phyloP scores from a whole-genome alignment of 768 basidiomycete species.

The Guyanaporus albipodus region DNA sequence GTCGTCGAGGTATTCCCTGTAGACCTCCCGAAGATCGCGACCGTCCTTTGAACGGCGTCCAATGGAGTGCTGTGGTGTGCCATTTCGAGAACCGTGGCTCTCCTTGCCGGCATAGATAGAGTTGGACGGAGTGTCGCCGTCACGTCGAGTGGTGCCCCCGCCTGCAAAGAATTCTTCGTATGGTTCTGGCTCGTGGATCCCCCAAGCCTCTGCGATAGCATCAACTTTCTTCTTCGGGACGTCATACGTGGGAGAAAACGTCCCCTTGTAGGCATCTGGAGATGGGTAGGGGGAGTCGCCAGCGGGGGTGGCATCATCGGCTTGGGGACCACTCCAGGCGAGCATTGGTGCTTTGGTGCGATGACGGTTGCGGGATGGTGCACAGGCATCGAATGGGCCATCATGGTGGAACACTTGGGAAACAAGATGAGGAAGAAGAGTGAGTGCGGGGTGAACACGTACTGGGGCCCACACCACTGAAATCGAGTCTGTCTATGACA shows the following conservation, averaged over 20 bases:
- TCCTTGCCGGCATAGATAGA: constrained; percentile 70
- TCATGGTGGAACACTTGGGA: constrained; percentile 84
- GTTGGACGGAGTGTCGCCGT: constrained; percentile 56
- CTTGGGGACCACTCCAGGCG: constrained; percentile 55
- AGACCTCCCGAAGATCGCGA: constrained; percentile 47
- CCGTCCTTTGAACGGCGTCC: constrained; percentile 43
- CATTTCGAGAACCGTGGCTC: constrained; percentile 35
- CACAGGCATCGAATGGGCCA: constrained; percentile 89
- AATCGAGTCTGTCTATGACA: constrained; percentile 87
- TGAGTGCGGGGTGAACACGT: constrained; percentile 29
- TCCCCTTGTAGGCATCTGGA: constrained; percentile 35
- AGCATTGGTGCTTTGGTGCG: constrained; percentile 78
- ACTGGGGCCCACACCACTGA: constrained; percentile 82
- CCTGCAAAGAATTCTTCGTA: constrained; percentile 88
- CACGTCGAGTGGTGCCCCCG: constrained; percentile 49
- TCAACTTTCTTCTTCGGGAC: constrained; percentile 82
- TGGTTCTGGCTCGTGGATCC: constrained; percentile 88
- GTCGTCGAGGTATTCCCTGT: constrained; percentile 44
- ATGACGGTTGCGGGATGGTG: constrained; percentile 82
- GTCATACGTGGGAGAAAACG: constrained; percentile 49
- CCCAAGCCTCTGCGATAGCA: constrained; percentile 90
- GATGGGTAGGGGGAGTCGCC: constrained; percentile 50
- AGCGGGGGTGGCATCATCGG: constrained; percentile 40
- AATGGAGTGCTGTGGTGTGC: constrained; percentile 35
- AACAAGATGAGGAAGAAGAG: constrained; percentile 1